Evolutionary conservation across 305 asterid genomes (phyloP).

Genomic region (Nicotiana rustica): DNA sequence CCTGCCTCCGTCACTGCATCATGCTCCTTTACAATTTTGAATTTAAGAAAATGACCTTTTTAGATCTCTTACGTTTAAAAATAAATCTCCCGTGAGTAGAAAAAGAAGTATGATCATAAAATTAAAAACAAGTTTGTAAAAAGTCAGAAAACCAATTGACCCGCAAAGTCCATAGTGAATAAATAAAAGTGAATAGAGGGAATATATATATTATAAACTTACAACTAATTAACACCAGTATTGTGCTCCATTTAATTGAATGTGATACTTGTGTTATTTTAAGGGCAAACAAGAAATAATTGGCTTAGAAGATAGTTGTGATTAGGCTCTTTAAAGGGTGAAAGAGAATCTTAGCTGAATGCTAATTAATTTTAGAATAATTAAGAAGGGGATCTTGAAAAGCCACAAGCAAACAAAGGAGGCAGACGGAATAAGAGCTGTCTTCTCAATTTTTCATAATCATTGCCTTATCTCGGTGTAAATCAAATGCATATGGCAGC

Average conservation of each 20-base stretch:
- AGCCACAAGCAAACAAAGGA: constrained; percentile 25
- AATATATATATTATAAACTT: background rate
- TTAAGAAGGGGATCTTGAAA: constrained; percentile 26
- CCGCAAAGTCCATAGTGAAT: too few species aligned
- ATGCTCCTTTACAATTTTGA: too few species aligned
- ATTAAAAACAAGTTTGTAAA: too few species aligned
- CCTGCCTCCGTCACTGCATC: too few species aligned
- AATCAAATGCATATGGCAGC: constrained; percentile 29
- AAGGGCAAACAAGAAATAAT: constrained; percentile 22
- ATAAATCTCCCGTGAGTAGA: too few species aligned
- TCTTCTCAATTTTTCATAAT: constrained; percentile 20
- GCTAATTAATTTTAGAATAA: background rate
- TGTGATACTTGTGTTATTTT: background rate
- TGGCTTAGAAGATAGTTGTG: constrained; percentile 15
- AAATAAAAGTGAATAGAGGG: too few species aligned
- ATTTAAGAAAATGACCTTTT: too few species aligned
- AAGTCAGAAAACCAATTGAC: too few species aligned
- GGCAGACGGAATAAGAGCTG: constrained; percentile 32
- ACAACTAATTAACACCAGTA: background rate
- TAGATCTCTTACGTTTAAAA: too few species aligned
- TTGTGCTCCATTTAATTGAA: background rate
- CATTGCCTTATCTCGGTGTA: background rate
- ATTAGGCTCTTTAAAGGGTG: background rate
- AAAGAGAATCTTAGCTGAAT: background rate
- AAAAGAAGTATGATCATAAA: too few species aligned